Base-by-base conservation (phyloP, 2,329 filamentous ascomycete species). In the Xylaria sp. region DNA sequence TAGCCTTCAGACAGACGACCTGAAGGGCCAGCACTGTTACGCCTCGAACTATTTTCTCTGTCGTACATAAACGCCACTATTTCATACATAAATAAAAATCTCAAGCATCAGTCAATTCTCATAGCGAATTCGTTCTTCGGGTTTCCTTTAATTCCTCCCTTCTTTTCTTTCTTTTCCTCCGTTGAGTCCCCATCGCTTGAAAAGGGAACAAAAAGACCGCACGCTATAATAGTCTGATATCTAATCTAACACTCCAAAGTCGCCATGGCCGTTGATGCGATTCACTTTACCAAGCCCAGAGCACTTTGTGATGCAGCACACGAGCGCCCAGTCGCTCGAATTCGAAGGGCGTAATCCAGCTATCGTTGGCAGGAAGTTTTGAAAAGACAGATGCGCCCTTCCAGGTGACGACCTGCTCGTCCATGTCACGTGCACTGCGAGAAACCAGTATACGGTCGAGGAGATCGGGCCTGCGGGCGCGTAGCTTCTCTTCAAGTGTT, bases 381-480 rank as follows among this genome's bases (percentile, higher is more conserved):
- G 94, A 94, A 84, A 98, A 99, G 18, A 99, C 94, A 78, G 94
- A 97, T 0, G 93, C 96, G 3, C 96, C 96, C 86, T 99, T 99
- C 96, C 96, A 99, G 9, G 91, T 91, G 63, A 98, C 92, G n/a
- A 98, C 94, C 81, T 98, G 94, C 69, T 96, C 94, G 81, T 99
- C 96, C 84, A 99, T 91, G 76, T 99, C 96, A 76, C 95, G 87
- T 0, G 96, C 96, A 86, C 86, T 96, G 70, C 86, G 84, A 70
- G 88, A 89, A 62, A 91, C 89, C 28, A 90, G 81, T 70, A 91
- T 89, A 69, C 85, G 84, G 39, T 91, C 89, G 23, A 81, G 81
- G 54, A 91, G 80, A 72, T 91, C 89, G 3, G 88, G 88, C 52
- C 88, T 82, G 59, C 91, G 85, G 70, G 87, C 86, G 76, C 93